Conservation (phyloP, 768 basidiomycete genomes). For the Peribolospora kevripleyi region DNA sequence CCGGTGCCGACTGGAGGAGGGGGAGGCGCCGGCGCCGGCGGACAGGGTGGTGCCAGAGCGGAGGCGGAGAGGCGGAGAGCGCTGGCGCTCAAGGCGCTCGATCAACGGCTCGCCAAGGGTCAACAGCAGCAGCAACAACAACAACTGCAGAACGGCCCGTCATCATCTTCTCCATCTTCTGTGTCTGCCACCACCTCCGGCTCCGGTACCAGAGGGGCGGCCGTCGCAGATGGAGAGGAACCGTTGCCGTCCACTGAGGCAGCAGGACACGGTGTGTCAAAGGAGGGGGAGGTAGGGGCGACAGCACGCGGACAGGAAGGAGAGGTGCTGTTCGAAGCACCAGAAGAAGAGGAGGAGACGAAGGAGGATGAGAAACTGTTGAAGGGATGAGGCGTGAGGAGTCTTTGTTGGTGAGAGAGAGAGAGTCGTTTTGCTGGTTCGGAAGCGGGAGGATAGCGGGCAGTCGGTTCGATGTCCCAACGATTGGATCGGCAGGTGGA, state of each 20-base stretch:
- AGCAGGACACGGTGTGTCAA: too few relatives aligned
- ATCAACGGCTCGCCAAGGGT: conserved; percentile 38
- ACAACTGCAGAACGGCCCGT: neutral
- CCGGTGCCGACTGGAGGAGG: neutral
- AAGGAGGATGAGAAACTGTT: too few relatives aligned
- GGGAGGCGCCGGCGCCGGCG: conserved; percentile 33
- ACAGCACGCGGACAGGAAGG: neutral
- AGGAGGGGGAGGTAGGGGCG: too few relatives aligned
- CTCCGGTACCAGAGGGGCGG: neutral
- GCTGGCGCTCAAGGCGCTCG: conserved; percentile 85
- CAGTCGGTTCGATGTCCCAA: too few relatives aligned
- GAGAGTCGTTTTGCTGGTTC: too few relatives aligned
- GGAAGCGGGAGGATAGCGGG: too few relatives aligned
- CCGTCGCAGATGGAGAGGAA: neutral
- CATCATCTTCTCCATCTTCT: neutral
- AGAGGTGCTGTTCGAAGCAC: conserved; percentile 6
- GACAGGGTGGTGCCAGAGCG: conserved; percentile 72
- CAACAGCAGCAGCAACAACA: neutral
- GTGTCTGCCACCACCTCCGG: neutral
- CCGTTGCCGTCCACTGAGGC: too few relatives aligned
- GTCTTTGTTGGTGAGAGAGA: too few relatives aligned
- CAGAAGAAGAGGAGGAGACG: neutral
- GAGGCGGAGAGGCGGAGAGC: conserved; percentile 90
- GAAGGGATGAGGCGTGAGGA: too few relatives aligned
- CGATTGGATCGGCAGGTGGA: too few relatives aligned